Evolutionary conservation across 2,329 filamentous ascomycete species (phyloP).

Genomic region (Hypoxylon sp.): DNA sequence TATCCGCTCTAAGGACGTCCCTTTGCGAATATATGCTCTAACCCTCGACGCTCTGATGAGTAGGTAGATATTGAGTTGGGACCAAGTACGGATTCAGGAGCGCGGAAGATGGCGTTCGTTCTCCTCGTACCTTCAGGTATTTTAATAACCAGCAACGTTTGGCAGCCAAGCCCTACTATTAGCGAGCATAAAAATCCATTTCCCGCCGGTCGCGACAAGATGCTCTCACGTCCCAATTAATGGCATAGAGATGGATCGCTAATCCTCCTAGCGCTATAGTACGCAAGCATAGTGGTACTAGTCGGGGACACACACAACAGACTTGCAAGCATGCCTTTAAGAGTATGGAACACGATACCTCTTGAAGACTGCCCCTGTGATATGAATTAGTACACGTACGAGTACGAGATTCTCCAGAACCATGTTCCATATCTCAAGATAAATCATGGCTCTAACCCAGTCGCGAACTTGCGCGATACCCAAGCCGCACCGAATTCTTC

Average conservation of each 20-base stretch:
- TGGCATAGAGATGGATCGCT: not conserved
- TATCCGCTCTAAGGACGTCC: not conserved
- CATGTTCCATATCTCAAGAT: not conserved
- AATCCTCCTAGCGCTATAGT: not conserved
- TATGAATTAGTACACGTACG: conserved; percentile 17
- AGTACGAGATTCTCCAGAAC: not conserved
- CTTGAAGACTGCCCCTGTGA: conserved; percentile 5
- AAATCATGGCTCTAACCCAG: conserved; percentile 53
- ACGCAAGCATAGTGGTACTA: not conserved
- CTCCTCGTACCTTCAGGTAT: not conserved
- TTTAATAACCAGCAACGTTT: not conserved
- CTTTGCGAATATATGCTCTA: not conserved
- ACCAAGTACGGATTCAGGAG: not conserved
- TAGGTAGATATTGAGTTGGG: not conserved
- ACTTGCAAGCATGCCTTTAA: not conserved
- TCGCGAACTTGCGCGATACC: conserved; percentile 79
- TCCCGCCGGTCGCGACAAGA: not conserved
- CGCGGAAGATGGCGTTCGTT: not conserved
- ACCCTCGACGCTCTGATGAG: not conserved
- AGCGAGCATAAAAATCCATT: not conserved
- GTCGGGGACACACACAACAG: too few relatives aligned
- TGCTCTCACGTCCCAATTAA: not conserved
- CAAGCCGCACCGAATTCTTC: conserved; percentile 85
- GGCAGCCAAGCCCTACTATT: not conserved
- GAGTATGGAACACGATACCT: not conserved